phyloP scores from a whole-genome alignment of 352 stramenopile genomes.

The Saprolegnia parasitica region DNA sequence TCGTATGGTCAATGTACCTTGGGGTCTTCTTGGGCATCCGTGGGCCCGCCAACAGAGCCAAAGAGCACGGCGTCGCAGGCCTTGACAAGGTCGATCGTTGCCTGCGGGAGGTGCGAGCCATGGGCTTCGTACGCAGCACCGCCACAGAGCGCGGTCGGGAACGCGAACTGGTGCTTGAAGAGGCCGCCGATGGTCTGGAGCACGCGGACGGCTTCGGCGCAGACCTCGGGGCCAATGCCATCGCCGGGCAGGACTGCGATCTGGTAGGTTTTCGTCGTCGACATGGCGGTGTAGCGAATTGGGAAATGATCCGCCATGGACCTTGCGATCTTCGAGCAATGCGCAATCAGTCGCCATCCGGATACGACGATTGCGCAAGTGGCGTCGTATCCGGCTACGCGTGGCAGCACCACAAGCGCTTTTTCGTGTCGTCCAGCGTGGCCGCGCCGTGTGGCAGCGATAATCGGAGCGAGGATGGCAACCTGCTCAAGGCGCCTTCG shows the following conservation, averaged over 20 bases:
- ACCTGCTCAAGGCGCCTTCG: too few relatives aligned
- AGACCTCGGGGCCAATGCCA: conserved; percentile 99
- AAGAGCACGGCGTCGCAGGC: conserved; percentile 91
- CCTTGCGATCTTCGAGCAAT: background rate
- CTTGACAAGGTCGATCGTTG: conserved; percentile 90
- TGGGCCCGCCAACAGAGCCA: conserved; percentile 94
- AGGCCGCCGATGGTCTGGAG: conserved; percentile 77
- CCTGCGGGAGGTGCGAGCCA: conserved; percentile 91
- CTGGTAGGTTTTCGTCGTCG: conserved; percentile 37
- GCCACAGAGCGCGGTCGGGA: conserved; percentile 93
- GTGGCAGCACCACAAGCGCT: too few relatives aligned
- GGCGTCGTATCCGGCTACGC: background rate
- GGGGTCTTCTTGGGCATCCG: conserved; percentile 85
- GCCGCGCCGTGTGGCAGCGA: too few relatives aligned
- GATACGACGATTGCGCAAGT: conserved; percentile 24
- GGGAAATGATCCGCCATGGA: conserved; percentile 14
- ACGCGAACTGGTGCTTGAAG: conserved; percentile 89
- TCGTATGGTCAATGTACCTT: conserved; percentile 40
- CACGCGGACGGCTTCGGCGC: conserved; percentile 88
- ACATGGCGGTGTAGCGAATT: conserved; percentile 2
- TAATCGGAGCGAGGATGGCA: too few relatives aligned
- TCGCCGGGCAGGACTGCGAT: conserved; percentile 97
- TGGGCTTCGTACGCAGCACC: conserved; percentile 92
- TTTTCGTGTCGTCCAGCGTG: too few relatives aligned
- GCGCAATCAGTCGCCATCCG: conserved; percentile 17